Conservation (phyloP, 768 basidiomycete species). For the Nidularia sp. region DNA sequence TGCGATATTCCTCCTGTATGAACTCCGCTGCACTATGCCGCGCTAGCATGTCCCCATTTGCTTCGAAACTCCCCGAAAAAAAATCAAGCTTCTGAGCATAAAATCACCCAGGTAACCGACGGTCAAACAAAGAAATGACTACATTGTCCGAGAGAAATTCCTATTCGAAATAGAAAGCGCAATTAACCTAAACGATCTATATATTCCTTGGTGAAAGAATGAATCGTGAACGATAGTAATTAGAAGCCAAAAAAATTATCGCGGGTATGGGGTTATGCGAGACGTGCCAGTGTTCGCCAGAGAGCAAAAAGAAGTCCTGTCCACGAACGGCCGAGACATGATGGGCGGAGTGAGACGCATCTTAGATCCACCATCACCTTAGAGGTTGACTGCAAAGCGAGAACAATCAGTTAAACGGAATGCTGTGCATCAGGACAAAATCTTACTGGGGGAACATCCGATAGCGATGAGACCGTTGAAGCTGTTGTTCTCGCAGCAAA, state of each 20-base stretch:
- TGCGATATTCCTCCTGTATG: too few relatives aligned
- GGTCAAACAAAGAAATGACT: too few relatives aligned
- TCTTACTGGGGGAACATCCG: constrained; percentile 40
- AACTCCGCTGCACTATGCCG: too few relatives aligned
- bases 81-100: too few relatives aligned
- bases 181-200: neutral
- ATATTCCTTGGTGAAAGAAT: constrained; percentile 14
- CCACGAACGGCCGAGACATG: neutral
- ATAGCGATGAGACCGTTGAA: constrained; percentile 39
- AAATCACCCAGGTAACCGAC: too few relatives aligned
- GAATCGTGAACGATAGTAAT: constrained; percentile 7
- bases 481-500: constrained; percentile 42
- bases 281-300: neutral
- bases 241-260: constrained; percentile 1
- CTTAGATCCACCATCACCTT: neutral
- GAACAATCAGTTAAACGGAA: neutral
- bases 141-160: too few relatives aligned
- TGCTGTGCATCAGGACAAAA: neutral
- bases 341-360: neutral
- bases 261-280: neutral
- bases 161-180: neutral
- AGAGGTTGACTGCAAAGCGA: constrained; percentile 16
- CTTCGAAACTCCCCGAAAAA: too few relatives aligned
- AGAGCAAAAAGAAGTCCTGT: neutral
- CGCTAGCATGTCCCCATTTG: too few relatives aligned